A percentile compares a stretch with the other conserved stretches of the same genome.
Evolutionary conservation across 148 eudicot species (phyloP).

Genomic region (Spergularia bocconei): DNA sequence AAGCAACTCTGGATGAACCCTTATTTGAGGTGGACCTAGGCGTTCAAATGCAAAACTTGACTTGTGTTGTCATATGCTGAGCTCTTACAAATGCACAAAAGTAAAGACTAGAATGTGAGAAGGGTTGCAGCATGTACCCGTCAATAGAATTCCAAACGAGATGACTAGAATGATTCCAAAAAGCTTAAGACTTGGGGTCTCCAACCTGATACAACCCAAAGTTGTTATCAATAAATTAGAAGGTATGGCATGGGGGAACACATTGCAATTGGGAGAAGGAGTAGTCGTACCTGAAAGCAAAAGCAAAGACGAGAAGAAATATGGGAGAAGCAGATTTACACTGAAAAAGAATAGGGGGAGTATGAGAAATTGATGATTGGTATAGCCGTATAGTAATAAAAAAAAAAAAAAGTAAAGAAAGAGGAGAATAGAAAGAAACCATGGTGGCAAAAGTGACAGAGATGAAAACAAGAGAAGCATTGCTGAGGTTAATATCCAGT

Average conservation of each 20-base stretch:
- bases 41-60: no score
- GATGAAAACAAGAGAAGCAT: conserved; percentile 96
- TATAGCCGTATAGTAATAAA: neutral
- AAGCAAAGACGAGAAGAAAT: conserved; percentile 94
- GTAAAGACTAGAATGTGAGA: neutral
- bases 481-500: conserved; percentile 94
- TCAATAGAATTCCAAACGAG: conserved; percentile 73
- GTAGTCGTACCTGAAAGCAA: conserved; percentile 81
- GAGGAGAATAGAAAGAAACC: conserved; percentile 50
- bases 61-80: neutral
- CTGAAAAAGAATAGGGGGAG: conserved; percentile 42
- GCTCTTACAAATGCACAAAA: neutral
- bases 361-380: neutral
- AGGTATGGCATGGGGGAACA: no score
- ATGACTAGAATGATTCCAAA: conserved; percentile 83
- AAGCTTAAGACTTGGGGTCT: conserved; percentile 85
- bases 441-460: conserved; percentile 98
- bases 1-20: no score
- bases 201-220: conserved; percentile 56
- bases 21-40: no score
- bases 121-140: conserved; percentile 49
- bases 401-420: conserved; percentile 5
- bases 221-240: no score
- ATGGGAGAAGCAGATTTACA: conserved; percentile 97
- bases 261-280: neutral